Percentiles rank a stretch among this genome's conserved stretches.
Evolutionary conservation across 495 filamentous ascomycete genomes (phyloP).

Genomic region (Rusavskia elegans): DNA sequence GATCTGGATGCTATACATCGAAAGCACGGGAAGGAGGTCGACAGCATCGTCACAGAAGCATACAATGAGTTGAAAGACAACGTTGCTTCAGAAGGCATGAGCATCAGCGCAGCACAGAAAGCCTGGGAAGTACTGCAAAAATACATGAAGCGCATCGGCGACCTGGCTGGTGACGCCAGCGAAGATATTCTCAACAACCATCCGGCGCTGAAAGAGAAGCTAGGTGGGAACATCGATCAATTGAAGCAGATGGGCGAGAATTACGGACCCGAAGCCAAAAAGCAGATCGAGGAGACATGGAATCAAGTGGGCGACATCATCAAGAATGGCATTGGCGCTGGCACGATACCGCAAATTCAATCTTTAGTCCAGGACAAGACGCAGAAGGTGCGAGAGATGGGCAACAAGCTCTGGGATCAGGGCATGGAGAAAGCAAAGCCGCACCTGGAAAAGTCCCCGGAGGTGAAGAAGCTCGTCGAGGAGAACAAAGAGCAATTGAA

Average conservation of each 20-base stretch:
- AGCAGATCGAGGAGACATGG: slow-evolving; percentile 51
- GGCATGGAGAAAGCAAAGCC: slow-evolving; percentile 44
- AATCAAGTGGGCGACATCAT: slow-evolving; percentile 39
- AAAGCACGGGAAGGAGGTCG: slow-evolving; percentile 45
- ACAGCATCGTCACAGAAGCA: slow-evolving; percentile 40
- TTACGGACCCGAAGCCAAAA: slow-evolving; percentile 52
- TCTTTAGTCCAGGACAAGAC: slow-evolving; percentile 48
- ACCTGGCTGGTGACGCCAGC: slow-evolving; percentile 37
- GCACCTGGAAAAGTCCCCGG: slow-evolving; percentile 48
- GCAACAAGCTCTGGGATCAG: slow-evolving; percentile 48
- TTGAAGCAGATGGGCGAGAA: slow-evolving; percentile 46
- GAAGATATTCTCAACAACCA: slow-evolving; percentile 47
- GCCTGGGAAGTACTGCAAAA: slow-evolving; percentile 37
- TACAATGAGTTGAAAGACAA: slow-evolving; percentile 37
- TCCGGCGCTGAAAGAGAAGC: slow-evolving; percentile 47
- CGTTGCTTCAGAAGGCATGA: slow-evolving; percentile 32
- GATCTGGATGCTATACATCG: slow-evolving; percentile 43
- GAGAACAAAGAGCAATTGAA: slow-evolving; percentile 44
- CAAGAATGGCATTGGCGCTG: slow-evolving; percentile 31
- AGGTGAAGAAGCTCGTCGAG: slow-evolving; percentile 47
- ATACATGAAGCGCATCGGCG: slow-evolving; percentile 30
- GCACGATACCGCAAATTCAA: slow-evolving; percentile 34
- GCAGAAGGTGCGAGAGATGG: slow-evolving; percentile 41
- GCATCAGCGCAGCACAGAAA: slow-evolving; percentile 31
- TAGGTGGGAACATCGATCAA: slow-evolving; percentile 44